Conservation (phyloP, 495 filamentous ascomycete species). For the Venustampulla echinocandica region DNA sequence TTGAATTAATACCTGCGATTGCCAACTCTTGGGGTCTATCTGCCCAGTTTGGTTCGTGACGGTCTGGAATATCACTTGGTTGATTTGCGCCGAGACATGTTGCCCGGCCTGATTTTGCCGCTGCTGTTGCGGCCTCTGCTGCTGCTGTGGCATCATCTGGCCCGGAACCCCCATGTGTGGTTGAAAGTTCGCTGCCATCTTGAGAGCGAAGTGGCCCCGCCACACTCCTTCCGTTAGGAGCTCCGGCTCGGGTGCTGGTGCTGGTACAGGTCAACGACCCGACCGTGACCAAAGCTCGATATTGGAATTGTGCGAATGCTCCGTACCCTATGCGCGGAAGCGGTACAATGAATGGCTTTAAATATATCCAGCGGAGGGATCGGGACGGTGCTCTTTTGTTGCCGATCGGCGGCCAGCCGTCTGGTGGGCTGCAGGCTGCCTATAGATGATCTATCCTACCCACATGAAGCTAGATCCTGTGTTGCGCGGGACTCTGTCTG, state of each 20-base stretch:
- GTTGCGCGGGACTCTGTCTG: constrained; percentile 11
- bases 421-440: constrained; percentile 15
- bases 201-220: constrained; percentile 13
- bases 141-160: constrained; percentile 19
- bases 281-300: constrained; percentile 3
- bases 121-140: constrained; percentile 13
- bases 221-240: constrained; percentile 15
- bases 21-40: constrained; percentile 25
- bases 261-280: constrained; percentile 13
- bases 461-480: constrained; percentile 20
- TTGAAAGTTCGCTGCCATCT: constrained; percentile 23
- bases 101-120: constrained; percentile 8
- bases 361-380: background rate
- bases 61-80: constrained; percentile 14
- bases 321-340: background rate
- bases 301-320: background rate
- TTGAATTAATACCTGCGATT: constrained; percentile 15
- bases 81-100: constrained; percentile 8
- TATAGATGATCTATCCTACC: constrained; percentile 11
- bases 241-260: constrained; percentile 9
- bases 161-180: constrained; percentile 17
- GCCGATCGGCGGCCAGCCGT: constrained; percentile 20
- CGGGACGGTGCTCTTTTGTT: constrained; percentile 6
- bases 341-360: background rate
- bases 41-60: constrained; percentile 11